Evolutionary conservation across 2,329 filamentous ascomycete species (phyloP).

Genomic region (Fusarium equiseti): DNA sequence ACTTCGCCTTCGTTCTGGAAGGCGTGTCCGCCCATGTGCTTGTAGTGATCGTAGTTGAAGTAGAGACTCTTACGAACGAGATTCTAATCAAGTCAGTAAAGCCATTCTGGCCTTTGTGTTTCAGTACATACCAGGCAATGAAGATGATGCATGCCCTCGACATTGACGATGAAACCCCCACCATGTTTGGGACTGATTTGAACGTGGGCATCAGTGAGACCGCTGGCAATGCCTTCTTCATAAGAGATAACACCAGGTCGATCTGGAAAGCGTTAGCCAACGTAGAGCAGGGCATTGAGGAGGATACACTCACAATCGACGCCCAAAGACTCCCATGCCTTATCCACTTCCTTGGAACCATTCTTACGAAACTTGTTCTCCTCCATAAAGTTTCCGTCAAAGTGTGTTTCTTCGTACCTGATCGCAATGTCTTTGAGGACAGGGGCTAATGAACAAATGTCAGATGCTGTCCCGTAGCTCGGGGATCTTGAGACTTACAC

Average conservation of each 20-base stretch:
- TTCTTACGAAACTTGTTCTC: slow-evolving; percentile 65
- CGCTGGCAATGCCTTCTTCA: slow-evolving; percentile 62
- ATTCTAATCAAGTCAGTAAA: slow-evolving; percentile 56
- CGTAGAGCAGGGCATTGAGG: fast-evolving
- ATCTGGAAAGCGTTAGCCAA: slow-evolving; percentile 49
- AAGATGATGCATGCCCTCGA: slow-evolving; percentile 68
- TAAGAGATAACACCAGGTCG: slow-evolving; percentile 62
- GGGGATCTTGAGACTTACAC: slow-evolving; percentile 48
- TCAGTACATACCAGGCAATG: slow-evolving; percentile 64
- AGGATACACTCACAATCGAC: slow-evolving; percentile 57
- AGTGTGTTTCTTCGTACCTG: slow-evolving; percentile 53
- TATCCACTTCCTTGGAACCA: slow-evolving; percentile 66
- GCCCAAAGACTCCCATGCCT: slow-evolving; percentile 63
- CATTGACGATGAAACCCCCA: slow-evolving; percentile 69
- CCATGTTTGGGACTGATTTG: slow-evolving; percentile 67
- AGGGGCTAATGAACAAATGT: slow-evolving; percentile 45
- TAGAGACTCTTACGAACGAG: slow-evolving; percentile 68
- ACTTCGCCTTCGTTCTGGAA: slow-evolving; percentile 69
- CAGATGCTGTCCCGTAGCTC: not conserved
- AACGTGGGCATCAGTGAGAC: slow-evolving; percentile 66
- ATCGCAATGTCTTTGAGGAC: slow-evolving; percentile 52
- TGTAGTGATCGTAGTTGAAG: slow-evolving; percentile 72
- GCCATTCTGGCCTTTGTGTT: fast-evolving
- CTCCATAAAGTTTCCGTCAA: slow-evolving; percentile 69
- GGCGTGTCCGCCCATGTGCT: slow-evolving; percentile 60